These are phyloP conservation scores for Ampelomyces quisqualis DNA, from an alignment of 2,329 filamentous ascomycete genomes.

Conservation along the genomic window DNA sequence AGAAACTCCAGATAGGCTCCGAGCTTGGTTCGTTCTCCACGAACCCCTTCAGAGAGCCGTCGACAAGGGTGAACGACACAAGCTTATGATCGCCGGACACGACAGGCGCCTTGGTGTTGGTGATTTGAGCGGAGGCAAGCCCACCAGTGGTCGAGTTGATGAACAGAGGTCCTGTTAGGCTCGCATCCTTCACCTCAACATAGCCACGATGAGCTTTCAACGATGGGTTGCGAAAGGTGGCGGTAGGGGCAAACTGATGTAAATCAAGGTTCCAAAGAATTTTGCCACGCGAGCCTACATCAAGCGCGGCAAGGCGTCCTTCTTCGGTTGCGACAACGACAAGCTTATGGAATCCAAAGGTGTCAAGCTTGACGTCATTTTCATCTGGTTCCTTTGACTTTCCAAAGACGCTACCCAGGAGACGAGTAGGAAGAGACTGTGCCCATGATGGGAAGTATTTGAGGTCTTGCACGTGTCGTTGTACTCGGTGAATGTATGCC, in stretches of 20 bases:
- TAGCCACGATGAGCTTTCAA: slow-evolving; percentile 37
- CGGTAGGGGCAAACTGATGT: slow-evolving; percentile 56
- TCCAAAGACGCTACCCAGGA: slow-evolving; percentile 57
- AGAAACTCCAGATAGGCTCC: slow-evolving; percentile 67
- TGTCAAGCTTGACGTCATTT: slow-evolving; percentile 62
- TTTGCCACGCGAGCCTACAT: slow-evolving; percentile 71
- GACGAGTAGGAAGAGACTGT: slow-evolving; percentile 64
- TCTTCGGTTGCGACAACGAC: slow-evolving; percentile 76
- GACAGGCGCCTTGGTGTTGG: slow-evolving; percentile 13
- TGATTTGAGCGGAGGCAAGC: slow-evolving; percentile 21
- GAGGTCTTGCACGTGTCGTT: slow-evolving; percentile 77
- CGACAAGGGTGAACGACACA: slow-evolving; percentile 35
- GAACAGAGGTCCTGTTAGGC: slow-evolving; percentile 25
- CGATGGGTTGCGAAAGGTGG: slow-evolving; percentile 63
- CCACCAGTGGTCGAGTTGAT: slow-evolving; percentile 40
- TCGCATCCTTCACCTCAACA: slow-evolving; percentile 34
- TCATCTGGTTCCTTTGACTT: slow-evolving; percentile 61
- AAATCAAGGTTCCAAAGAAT: slow-evolving; percentile 74
- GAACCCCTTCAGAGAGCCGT: slow-evolving; percentile 38
- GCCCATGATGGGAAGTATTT: slow-evolving; percentile 74
- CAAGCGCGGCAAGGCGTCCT: slow-evolving; percentile 77
- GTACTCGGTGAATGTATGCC: slow-evolving; percentile 87
- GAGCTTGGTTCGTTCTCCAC: slow-evolving; percentile 23
- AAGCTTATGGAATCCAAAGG: slow-evolving; percentile 86
- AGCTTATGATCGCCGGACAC: slow-evolving; percentile 25